Conservation (phyloP, 768 basidiomycete species). For the Galerina sulciceps region DNA sequence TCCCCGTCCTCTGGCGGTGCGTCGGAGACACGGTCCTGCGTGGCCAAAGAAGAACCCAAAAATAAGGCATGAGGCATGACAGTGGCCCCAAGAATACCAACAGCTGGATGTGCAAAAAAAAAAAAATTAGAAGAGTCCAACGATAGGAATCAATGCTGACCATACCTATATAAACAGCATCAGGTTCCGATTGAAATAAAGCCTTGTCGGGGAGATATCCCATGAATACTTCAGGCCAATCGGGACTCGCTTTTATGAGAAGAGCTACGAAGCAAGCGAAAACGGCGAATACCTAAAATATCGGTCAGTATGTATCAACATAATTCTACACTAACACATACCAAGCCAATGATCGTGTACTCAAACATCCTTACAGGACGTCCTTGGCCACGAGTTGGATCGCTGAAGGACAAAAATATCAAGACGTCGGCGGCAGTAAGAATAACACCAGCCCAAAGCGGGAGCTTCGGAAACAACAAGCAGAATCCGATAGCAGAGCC, state of each 20-base stretch:
- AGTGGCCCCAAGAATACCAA: conserved; percentile 71
- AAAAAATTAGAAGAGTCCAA: conserved; percentile 9
- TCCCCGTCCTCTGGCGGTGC: conserved; percentile 16
- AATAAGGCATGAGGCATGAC: conserved; percentile 77
- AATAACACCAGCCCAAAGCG: conserved; percentile 59
- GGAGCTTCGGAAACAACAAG: conserved; percentile 61
- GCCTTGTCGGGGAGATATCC: conserved; percentile 69
- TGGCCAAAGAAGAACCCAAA: conserved; percentile 38
- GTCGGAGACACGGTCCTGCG: conserved; percentile 37
- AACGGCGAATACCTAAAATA: conserved; percentile 55
- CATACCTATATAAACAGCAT: conserved; percentile 57
- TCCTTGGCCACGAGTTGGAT: conserved; percentile 54
- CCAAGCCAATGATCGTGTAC: conserved; percentile 53
- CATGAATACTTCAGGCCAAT: conserved; percentile 68
- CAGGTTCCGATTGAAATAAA: conserved; percentile 47
- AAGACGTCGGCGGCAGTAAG: conserved; percentile 64
- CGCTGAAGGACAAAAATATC: conserved; percentile 63
- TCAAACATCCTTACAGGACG: conserved; percentile 66
- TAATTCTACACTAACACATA: conserved; percentile 29
- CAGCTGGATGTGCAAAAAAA: conserved; percentile 34
- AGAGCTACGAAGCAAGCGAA: conserved; percentile 72
- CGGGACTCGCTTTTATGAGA: conserved; percentile 61
- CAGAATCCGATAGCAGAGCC: conserved; percentile 74
- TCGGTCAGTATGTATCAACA: conserved; percentile 17
- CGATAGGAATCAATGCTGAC: conserved; percentile 19